phyloP scores from a whole-genome alignment of 768 basidiomycete species.

The Auriculariales sp. region DNA sequence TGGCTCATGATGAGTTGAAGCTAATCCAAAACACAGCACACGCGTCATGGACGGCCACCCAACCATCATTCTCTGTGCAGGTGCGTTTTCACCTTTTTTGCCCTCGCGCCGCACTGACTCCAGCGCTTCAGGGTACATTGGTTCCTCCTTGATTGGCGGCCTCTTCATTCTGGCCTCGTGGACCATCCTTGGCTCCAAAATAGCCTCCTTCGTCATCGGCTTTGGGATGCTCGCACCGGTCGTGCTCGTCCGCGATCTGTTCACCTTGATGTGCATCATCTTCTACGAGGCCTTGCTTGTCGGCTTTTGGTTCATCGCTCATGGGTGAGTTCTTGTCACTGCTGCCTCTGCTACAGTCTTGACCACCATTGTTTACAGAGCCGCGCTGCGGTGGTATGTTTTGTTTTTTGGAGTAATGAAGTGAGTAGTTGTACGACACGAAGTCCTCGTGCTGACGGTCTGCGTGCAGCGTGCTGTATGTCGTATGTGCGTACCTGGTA shows the following conservation, averaged over 20 bases:
- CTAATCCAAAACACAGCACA: slow-evolving; percentile 27
- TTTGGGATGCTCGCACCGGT: slow-evolving; percentile 78
- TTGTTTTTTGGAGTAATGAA: slow-evolving; percentile 77
- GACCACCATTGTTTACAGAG: slow-evolving; percentile 23
- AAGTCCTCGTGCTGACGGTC: slow-evolving; percentile 4
- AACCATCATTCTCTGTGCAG: slow-evolving; percentile 50
- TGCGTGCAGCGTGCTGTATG: slow-evolving; percentile 54
- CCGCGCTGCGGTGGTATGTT: slow-evolving; percentile 73
- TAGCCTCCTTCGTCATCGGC: slow-evolving; percentile 76
- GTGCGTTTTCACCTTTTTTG: neutral
- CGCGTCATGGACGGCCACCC: slow-evolving; percentile 62
- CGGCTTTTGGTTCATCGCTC: slow-evolving; percentile 92
- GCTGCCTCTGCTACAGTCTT: slow-evolving; percentile 3
- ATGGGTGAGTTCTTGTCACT: slow-evolving; percentile 43
- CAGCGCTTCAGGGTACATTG: slow-evolving; percentile 46
- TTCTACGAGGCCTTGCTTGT: slow-evolving; percentile 76
- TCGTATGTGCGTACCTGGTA: slow-evolving; percentile 50
- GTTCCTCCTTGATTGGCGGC: slow-evolving; percentile 69
- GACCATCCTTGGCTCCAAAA: slow-evolving; percentile 81
- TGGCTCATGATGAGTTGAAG: slow-evolving; percentile 31
- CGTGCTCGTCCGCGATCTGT: slow-evolving; percentile 61
- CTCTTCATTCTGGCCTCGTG: slow-evolving; percentile 75
- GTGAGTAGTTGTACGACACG: slow-evolving; percentile 26
- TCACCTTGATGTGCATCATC: slow-evolving; percentile 15
- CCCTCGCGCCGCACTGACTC: neutral